Evolutionary conservation across 495 filamentous ascomycete genomes (phyloP).

Genomic region (Geopyxis carbonaria): DNA sequence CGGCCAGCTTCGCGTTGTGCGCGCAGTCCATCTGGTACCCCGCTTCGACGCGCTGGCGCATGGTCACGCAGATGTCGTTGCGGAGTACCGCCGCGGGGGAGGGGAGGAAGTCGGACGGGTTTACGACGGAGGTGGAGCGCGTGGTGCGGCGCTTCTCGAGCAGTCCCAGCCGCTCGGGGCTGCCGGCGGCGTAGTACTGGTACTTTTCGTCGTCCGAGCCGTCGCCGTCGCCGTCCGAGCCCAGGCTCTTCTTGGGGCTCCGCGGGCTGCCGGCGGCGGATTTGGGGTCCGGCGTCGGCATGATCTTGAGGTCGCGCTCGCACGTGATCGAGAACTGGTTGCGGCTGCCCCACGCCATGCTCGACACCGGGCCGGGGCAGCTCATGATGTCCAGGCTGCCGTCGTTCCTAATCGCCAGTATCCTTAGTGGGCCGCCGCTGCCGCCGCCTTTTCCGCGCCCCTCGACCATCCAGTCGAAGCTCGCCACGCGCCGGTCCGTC

Average conservation of each 20-base stretch:
- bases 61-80: constrained; percentile 19
- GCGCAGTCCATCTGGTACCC: constrained; percentile 7
- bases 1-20: constrained; percentile 2
- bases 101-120: constrained; percentile 20
- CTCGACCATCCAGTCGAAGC: constrained; percentile 69
- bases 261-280: too few relatives aligned
- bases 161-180: constrained; percentile 11
- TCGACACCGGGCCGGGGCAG: constrained; percentile 11
- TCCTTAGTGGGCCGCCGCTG: neutral
- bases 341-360: constrained; percentile 18
- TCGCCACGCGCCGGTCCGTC: constrained; percentile 51
- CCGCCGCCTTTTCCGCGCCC: constrained; percentile 14
- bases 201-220: neutral
- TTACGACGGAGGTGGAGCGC: constrained; percentile 13
- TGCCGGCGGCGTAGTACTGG: constrained; percentile 2
- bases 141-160: constrained; percentile 10
- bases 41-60: constrained; percentile 1
- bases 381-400: constrained; percentile 14
- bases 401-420: constrained; percentile 11
- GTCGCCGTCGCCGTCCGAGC: constrained; percentile 1
- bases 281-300: constrained; percentile 8
- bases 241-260: neutral
- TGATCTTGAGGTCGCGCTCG: constrained; percentile 19
- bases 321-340: constrained; percentile 20
- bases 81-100: constrained; percentile 12